Conservation (phyloP, 2,329 filamentous ascomycete species). For the Claviceps pazoutovae region DNA sequence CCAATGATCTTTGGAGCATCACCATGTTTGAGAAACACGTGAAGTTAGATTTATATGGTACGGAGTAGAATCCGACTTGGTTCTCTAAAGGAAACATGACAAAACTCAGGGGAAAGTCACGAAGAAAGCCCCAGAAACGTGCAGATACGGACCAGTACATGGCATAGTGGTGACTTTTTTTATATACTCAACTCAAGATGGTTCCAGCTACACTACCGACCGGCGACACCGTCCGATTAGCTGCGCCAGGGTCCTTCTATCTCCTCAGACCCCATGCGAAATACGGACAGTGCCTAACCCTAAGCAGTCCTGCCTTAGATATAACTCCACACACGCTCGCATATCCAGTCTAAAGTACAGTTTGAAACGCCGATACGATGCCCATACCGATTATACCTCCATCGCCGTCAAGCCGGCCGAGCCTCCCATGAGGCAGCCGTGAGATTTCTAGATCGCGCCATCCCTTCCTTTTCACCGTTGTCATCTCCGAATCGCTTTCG, state of each 20-base stretch:
- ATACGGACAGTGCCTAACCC: not conserved
- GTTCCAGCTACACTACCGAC: not conserved
- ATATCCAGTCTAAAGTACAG: conserved; percentile 16
- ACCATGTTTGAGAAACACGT: no score
- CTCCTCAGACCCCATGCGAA: not conserved
- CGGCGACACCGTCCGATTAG: not conserved
- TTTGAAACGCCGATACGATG: conserved; percentile 20
- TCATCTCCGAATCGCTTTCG: not conserved
- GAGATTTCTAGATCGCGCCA: not conserved
- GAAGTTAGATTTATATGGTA: no score
- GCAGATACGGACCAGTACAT: not conserved
- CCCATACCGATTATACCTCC: conserved; percentile 10
- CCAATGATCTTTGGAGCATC: no score
- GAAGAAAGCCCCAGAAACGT: not conserved
- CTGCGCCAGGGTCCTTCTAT: not conserved
- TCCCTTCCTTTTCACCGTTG: no score
- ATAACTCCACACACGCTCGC: not conserved
- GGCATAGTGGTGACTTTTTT: not conserved
- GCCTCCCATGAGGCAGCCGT: not conserved
- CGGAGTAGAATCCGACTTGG: no score
- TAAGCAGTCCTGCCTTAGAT: not conserved
- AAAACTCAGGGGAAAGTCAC: not conserved
- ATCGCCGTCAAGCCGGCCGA: conserved; percentile 4
- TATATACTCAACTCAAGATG: not conserved
- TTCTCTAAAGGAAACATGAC: no score